Base-by-base conservation (phyloP, 169 alveolate species). In the Babesia bigemina region DNA sequence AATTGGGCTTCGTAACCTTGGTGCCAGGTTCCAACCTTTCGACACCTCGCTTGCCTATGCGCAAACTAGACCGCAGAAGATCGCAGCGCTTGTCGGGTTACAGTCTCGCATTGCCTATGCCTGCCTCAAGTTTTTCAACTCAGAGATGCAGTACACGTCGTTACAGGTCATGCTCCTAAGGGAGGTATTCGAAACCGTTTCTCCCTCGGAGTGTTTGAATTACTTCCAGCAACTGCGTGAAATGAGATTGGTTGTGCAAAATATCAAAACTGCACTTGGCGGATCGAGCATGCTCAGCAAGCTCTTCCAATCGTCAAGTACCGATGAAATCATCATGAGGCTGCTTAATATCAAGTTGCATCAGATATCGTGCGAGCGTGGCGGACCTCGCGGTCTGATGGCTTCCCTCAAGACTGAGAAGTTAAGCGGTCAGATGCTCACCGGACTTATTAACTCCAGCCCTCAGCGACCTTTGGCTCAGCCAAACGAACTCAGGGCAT, bases 21-120 rank as follows among this genome's bases (percentile, higher is more conserved):
- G 79, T 7, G 79, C 90, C n/a, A 65, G 63, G 67, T 83, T 83
- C 76, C 83, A 83, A 56, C 90, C 90, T n/a, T 83, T 83, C 61
- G 90, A 83, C 42, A 52, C 70, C 17, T 45, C 85, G 55, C 26
- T 45, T 7, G 57, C 42, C 19, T 83, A 66, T 53, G 90, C 81
- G 22, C 71, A 56, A 50, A 73, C 53, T 33, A 24, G 75, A 24
- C 48, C 55, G 33, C 72, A 65, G 24, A 81, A 81, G 70, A 48
- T 78, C n/a, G 56, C 66, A 50, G 56, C 73, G 28, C 53, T 81
- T n/a, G 84, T 81, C 33, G 88, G 88, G 21, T 67, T 81, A 45
- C 88, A 81, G 72, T 66, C 88, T 21, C 39, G 88, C 16, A 29
- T 81, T 14, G 66, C 75, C 24, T 47, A 74, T 70, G 75, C 85